Evolutionary conservation across 306 rosid genomes (phyloP), one percentile per base, ranked within the genome.

Genomic region (Corylus americana): DNA sequence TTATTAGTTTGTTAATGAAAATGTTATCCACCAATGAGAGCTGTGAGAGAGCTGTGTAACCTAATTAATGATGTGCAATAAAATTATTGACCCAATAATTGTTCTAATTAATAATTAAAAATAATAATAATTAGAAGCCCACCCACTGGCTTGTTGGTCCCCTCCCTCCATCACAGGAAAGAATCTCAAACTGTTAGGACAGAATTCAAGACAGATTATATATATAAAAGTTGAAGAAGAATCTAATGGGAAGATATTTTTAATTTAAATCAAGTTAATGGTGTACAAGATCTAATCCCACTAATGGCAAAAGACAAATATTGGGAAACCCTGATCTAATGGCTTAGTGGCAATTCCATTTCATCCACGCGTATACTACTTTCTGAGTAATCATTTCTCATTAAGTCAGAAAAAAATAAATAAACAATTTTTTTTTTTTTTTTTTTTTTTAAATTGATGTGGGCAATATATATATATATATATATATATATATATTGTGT

Each of bases 321-420:
- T 61, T 47, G 44, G 18, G 67, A 53, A 76, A 57, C 31, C 67
- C 47, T 62, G 71, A 76, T 77, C 70, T 80, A 71, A 78, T 76
- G 76, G 35, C 74, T 81, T 29, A 77, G 85, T 81, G 85, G 53
- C 55, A 71, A 62, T 44, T 73, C 70, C 74, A 81, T 77, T 27
- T 62, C 70, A 55, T 62, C 27, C 72, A 63, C 70, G 70, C 70
- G n/a, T 45, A 61, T 70, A 5, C 25, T 59, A 13, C 77, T 37
- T 61, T 76, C 76, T 59, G 44, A 48, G 8, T 14, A 68, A 55
- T 59, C 29, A 73, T 67, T 59, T 49, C 73, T 27, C 25, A 7
- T 16, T 57, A 67, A 69, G 71, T 57, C 39, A 35, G 5, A 2
- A n/a, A 54, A 55, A 57, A 11, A n/a, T 73, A 37, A 7, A 25